Evolutionary conservation across 163 green algal genomes (phyloP).

Genomic region (Chlamydomonas reinhardtii): DNA sequence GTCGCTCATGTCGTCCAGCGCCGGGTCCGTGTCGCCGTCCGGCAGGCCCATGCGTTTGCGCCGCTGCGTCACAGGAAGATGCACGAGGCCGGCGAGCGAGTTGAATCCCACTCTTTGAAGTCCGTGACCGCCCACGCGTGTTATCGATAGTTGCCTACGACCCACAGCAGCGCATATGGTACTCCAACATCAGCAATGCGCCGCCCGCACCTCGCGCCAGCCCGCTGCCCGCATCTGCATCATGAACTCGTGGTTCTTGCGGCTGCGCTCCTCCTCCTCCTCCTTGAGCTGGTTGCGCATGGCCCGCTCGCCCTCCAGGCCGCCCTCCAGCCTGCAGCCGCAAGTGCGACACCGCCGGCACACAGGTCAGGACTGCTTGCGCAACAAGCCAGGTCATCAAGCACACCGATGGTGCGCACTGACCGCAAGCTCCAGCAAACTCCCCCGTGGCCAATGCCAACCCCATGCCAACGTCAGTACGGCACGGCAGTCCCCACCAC

Average conservation of each 20-base stretch:
- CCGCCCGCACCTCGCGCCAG: too few relatives aligned
- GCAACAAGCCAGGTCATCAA: too few relatives aligned
- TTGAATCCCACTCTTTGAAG: too few relatives aligned
- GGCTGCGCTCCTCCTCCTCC: conserved; percentile 57
- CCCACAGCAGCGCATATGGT: too few relatives aligned
- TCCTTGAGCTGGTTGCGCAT: conserved; percentile 69
- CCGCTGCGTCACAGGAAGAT: conserved; percentile 51
- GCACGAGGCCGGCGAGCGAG: background rate
- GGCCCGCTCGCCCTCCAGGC: conserved; percentile 83
- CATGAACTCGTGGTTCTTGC: conserved; percentile 62
- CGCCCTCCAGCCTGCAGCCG: conserved; percentile 65
- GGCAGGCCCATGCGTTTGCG: conserved; percentile 78
- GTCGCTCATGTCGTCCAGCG: conserved; percentile 72
- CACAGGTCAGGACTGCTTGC: background rate
- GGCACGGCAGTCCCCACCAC: too few relatives aligned
- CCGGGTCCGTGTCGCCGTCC: conserved; percentile 83
- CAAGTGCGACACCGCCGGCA: background rate
- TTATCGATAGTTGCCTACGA: too few relatives aligned
- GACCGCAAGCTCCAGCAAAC: too few relatives aligned
- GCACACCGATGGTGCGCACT: too few relatives aligned
- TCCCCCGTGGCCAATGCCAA: too few relatives aligned
- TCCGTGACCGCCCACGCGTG: too few relatives aligned
- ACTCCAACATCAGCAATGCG: background rate
- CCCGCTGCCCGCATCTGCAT: conserved; percentile 55
- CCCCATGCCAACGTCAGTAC: too few relatives aligned